phyloP scores from a whole-genome alignment of 441 rosid genomes.

The Dalechampia spathulata region DNA sequence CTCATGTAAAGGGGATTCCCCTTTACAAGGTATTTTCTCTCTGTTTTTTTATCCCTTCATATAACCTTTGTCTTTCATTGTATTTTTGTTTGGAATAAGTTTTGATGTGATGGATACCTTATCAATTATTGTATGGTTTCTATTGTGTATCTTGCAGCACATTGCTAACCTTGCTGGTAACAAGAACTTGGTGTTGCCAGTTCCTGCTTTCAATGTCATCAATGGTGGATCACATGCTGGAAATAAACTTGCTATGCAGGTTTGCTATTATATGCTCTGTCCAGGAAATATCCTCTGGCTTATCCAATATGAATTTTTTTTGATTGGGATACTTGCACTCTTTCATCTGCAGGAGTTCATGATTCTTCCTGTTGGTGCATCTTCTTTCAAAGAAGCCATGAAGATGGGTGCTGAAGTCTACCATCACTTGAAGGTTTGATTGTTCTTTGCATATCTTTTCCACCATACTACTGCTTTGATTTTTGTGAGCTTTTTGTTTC shows the following conservation, averaged over 20 bases:
- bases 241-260: constrained; percentile 99
- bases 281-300: background rate
- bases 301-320: background rate
- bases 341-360: constrained; percentile 66
- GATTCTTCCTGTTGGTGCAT: constrained; percentile 90
- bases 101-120: too few relatives aligned
- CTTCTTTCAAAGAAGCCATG: constrained; percentile 91
- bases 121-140: background rate
- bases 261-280: constrained; percentile 8
- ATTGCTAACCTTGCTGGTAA: constrained; percentile 92
- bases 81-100: too few relatives aligned
- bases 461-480: background rate
- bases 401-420: constrained; percentile 96
- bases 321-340: background rate
- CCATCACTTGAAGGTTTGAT: constrained; percentile 79
- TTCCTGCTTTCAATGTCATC: constrained; percentile 96
- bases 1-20: constrained; percentile 66
- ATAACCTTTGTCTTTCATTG: too few relatives aligned
- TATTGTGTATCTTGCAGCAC: constrained; percentile 44
- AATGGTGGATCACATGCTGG: constrained; percentile 99
- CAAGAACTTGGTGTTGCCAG: constrained; percentile 79
- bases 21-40: constrained; percentile 67
- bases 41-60: background rate
- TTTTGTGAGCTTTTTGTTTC: background rate
- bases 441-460: background rate